Conservation (phyloP, 768 basidiomycete species). For the Tylopilus balloui region DNA sequence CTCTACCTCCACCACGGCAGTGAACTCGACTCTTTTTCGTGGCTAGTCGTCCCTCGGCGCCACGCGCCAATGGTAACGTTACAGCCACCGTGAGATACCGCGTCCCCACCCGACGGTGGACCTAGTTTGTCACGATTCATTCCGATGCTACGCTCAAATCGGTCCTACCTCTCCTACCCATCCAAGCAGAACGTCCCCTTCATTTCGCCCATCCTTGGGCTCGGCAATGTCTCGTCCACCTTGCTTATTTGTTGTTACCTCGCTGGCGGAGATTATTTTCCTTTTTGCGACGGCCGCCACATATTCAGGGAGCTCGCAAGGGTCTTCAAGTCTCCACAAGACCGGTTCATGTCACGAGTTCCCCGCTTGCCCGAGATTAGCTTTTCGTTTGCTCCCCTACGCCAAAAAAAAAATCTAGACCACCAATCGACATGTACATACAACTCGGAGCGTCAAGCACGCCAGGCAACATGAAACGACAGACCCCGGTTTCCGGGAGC, state of each 20-base stretch:
- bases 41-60: slow-evolving; percentile 1
- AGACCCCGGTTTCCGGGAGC: slow-evolving; percentile 10
- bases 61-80: slow-evolving; percentile 12
- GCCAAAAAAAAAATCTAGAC: slow-evolving; percentile 1
- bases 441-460: not conserved
- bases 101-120: not conserved
- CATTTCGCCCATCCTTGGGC: not conserved
- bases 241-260: slow-evolving; percentile 6
- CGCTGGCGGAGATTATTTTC: not conserved
- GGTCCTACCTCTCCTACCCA: not conserved
- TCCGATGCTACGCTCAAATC: not conserved
- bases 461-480: slow-evolving; percentile 2
- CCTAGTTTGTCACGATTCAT: slow-evolving; percentile 2
- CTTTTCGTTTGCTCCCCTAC: slow-evolving; percentile 3
- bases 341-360: slow-evolving; percentile 6
- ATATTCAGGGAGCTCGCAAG: not conserved
- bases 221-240: not conserved
- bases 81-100: slow-evolving; percentile 5
- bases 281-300: slow-evolving; percentile 1
- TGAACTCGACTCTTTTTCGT: not conserved
- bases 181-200: not conserved
- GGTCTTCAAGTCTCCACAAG: not conserved
- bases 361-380: slow-evolving; percentile 15
- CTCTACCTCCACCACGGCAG: not conserved
- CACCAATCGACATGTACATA: no score